These are phyloP conservation scores for Furcasterigmium furcatum DNA, from an alignment of 2,329 filamentous ascomycete species.

Conservation along the genomic window DNA sequence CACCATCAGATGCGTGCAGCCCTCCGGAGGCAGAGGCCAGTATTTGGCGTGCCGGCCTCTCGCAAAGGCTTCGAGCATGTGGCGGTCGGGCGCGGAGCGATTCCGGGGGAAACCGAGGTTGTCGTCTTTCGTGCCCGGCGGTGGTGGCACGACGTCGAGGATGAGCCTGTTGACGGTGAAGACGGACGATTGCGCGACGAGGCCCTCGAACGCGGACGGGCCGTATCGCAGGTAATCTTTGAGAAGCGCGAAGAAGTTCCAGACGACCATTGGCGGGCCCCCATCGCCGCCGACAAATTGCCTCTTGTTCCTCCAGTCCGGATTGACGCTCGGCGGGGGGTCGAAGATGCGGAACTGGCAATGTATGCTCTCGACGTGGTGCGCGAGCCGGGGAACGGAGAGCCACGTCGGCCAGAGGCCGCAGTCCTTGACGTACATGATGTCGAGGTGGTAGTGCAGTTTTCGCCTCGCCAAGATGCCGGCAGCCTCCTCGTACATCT, in stretches of 20 bases:
- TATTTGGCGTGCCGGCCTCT: neutral
- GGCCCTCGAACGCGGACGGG: constrained; percentile 9
- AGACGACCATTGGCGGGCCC: constrained; percentile 12
- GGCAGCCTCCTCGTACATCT: constrained; percentile 11
- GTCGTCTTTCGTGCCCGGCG: constrained; percentile 8
- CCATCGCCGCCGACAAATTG: constrained; percentile 11
- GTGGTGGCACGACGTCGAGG: constrained; percentile 11
- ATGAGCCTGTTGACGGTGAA: constrained; percentile 11
- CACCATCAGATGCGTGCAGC: constrained; percentile 8
- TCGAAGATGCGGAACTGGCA: constrained; percentile 14
- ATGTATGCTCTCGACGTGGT: constrained; percentile 9
- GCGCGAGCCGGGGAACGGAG: constrained; percentile 10
- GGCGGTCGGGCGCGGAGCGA: constrained; percentile 3
- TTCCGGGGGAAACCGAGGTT: constrained; percentile 8
- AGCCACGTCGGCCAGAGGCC: constrained; percentile 16
- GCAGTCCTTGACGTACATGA: constrained; percentile 16
- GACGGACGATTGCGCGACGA: constrained; percentile 5
- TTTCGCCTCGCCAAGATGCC: constrained; percentile 7
- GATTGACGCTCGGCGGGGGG: constrained; percentile 10
- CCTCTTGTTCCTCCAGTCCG: constrained; percentile 12
- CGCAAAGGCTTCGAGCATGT: constrained; percentile 10
- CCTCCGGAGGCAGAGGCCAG: constrained; percentile 10
- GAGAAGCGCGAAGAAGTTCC: constrained; percentile 14
- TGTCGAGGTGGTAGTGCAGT: constrained; percentile 11
- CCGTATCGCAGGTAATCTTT: constrained; percentile 11